Evolutionary conservation across 108 stramenopile species (phyloP), one percentile per base, ranked within the genome.

Genomic region (Mediolabrus comicus): DNA sequence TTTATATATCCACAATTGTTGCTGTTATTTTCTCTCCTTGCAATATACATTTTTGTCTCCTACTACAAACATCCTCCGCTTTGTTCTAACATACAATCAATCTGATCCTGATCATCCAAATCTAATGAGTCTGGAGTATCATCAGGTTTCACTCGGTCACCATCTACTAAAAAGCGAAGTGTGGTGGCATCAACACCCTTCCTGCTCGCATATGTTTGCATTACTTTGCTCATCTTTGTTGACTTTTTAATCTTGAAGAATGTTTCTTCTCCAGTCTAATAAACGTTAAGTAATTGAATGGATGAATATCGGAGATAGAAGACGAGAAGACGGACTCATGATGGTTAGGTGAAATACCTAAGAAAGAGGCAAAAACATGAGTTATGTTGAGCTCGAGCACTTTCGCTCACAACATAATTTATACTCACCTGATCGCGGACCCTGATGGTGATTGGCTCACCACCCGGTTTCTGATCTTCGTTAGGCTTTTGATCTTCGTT

Each of bases 201-300:
- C n/a, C 96, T 87, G 22, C 74, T 60, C 3, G 97, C 96, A 60
- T 94, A 97, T 1, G 92, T 88, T 34, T 87, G 78, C 69, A 97
- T 94, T 11, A 98, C 95, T 74, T 97, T 98, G 34, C 71, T 71
- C 95, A 98, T 96, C 80, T 95, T 96, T 59, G 98, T 97, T 0
- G 88, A 88, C 78, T 87, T 96, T 74, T 98, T 98, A 83, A 98
- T 95, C 82, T 97, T 98, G 88, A 97, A 98, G 65, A 87, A 93
- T 0, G 94, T 97, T 74, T 95, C 94, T 66, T 96, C 94, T 46
- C 97, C 95, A 31, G 86, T 96, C 94, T 92, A 49, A 8, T 49
- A 12, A 11, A 41, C 35, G 24, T 12, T 41, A 9, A 35, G 29
- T n/a, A 54, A 6, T 12, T 19, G n/a, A n/a, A n/a, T 5, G 12